Base-by-base conservation (phyloP, 371 early-diverging fungal species). In the Apophysomyces trapeziformis region DNA sequence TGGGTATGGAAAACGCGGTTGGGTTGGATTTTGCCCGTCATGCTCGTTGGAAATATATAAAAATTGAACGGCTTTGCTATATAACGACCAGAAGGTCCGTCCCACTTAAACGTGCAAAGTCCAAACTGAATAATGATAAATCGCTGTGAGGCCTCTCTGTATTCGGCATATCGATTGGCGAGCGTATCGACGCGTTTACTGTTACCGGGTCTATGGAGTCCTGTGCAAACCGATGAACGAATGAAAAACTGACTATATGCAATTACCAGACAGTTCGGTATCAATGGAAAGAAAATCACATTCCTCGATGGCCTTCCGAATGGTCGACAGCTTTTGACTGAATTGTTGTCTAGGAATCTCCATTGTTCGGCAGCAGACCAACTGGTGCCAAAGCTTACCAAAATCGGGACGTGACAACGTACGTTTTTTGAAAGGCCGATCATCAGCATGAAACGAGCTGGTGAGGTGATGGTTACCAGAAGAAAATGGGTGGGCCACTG, bases 31-130 rank as follows among this genome's bases (percentile, higher is more conserved):
- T 77, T 75, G 18, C 88, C 86, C 2, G 79, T 80, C 38, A 80
- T 82, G 36, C 88, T 76, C 5, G 84, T 86, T 0, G 95, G 95
- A 38, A 93, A 95, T n/a, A 95, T 80, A 73, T 92, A 93, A 69
- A 93, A 93, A 71, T 94, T 95, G 89, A 95, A 95, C 2, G 96
- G 89, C 58, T 86, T 87, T 9, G 93, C 90, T 36, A 90, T 78
- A 79, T 93, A 96, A 32, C 80, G 74, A 37, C 86, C 86, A 12
- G 73, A 73, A 38, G 64, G 64, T 13, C 72, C 82, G 59, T 86
- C 85, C 89, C 90, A 92, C 1, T 68, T 83, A 72, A 94, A 95
- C 5, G 90, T 85, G 64, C 91, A 87, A 39, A 96, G 67, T 7
- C 96, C 96, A 65, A 91, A 92, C 77, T 96, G 96, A 38, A 88